Conservation (phyloP, 2,329 filamentous ascomycete genomes). For the Sporothrix variecibatus region DNA sequence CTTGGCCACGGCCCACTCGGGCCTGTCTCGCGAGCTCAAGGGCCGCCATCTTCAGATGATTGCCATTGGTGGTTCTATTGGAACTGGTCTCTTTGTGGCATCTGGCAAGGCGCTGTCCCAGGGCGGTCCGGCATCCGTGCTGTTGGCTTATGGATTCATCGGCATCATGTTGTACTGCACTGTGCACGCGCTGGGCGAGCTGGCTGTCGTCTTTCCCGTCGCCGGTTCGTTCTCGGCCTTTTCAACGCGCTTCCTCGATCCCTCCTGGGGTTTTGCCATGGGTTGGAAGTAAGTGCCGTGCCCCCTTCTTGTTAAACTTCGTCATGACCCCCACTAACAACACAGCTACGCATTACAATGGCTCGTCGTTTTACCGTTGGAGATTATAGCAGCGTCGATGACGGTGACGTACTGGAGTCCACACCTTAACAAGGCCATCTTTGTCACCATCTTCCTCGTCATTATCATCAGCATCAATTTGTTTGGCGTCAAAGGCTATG, state of each 20-base stretch:
- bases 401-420: slow-evolving; percentile 80
- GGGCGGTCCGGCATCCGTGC: slow-evolving; percentile 75
- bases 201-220: slow-evolving; percentile 87
- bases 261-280: slow-evolving; percentile 94
- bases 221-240: slow-evolving; percentile 91
- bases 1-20: slow-evolving; percentile 73
- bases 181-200: slow-evolving; percentile 86
- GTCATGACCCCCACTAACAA: not conserved
- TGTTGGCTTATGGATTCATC: slow-evolving; percentile 77
- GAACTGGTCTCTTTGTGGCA: slow-evolving; percentile 85
- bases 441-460: slow-evolving; percentile 78
- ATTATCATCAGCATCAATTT: slow-evolving; percentile 80
- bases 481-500: slow-evolving; percentile 85
- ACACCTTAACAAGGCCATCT: slow-evolving; percentile 67
- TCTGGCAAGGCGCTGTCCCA: slow-evolving; percentile 70
- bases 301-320: not conserved
- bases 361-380: slow-evolving; percentile 79
- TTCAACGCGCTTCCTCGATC: slow-evolving; percentile 88
- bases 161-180: slow-evolving; percentile 90
- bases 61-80: slow-evolving; percentile 90
- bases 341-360: slow-evolving; percentile 83
- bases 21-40: slow-evolving; percentile 76
- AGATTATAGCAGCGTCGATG: slow-evolving; percentile 83
- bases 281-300: slow-evolving; percentile 73
- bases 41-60: slow-evolving; percentile 94